phyloP scores from a whole-genome alignment of 192 early-diverging fungal genomes.

The Gamsiella multidivaricata region DNA sequence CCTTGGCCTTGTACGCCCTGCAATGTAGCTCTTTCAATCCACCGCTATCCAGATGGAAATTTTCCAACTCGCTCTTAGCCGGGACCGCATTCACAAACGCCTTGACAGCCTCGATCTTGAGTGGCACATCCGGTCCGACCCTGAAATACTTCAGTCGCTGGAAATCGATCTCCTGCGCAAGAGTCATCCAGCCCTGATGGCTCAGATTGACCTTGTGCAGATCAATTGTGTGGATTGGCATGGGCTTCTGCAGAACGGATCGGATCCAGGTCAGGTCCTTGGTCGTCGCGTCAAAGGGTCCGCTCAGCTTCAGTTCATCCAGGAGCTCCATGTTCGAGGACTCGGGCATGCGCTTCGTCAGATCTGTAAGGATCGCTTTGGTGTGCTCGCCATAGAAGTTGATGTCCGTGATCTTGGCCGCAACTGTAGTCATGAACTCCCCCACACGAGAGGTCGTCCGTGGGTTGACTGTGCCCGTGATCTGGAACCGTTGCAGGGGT shows the following conservation, averaged over 20 bases:
- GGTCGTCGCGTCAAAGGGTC: constrained; percentile 27
- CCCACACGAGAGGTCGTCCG: constrained; percentile 5
- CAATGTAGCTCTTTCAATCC: constrained; percentile 5
- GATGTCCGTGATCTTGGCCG: constrained; percentile 25
- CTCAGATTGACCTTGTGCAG: constrained; percentile 30
- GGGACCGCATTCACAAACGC: constrained; percentile 32
- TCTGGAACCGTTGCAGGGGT: constrained; percentile 5
- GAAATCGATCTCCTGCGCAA: constrained; percentile 39
- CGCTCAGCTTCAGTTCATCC: constrained; percentile 16
- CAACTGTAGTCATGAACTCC: constrained; percentile 31
- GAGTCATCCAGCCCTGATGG: constrained; percentile 48
- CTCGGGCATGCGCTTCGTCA: constrained; percentile 22
- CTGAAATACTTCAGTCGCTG: constrained; percentile 23
- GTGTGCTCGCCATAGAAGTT: constrained; percentile 26
- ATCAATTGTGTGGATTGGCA: constrained; percentile 29
- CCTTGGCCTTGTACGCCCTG: constrained; percentile 1
- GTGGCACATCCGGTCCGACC: constrained; percentile 17
- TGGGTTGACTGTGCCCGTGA: constrained; percentile 22
- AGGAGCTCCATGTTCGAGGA: constrained; percentile 17
- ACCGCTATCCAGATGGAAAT: constrained; percentile 29
- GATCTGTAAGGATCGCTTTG: constrained; percentile 17
- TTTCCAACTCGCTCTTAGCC: constrained; percentile 21
- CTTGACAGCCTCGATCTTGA: constrained; percentile 25
- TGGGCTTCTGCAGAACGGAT: constrained; percentile 13
- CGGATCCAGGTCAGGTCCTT: constrained; percentile 38